Evolutionary conservation across 495 filamentous ascomycete species (phyloP).

Genomic region (Geoglossum glabrum): DNA sequence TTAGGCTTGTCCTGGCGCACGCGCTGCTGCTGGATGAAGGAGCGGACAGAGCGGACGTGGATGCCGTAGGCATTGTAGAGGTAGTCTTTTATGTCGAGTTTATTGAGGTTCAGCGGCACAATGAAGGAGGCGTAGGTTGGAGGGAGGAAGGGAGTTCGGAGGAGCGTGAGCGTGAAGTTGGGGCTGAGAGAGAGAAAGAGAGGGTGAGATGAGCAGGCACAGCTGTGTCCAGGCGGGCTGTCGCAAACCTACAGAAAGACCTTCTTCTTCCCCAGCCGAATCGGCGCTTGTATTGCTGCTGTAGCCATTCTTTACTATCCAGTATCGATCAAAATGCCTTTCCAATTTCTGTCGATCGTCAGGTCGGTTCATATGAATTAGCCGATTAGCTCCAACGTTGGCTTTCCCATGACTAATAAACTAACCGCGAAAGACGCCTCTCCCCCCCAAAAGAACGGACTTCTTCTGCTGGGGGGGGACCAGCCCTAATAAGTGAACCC

Average conservation of each 20-base stretch:
- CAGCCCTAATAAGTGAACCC: too few species aligned
- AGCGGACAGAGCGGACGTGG: conserved; percentile 44
- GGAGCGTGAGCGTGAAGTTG: conserved; percentile 52
- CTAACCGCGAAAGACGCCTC: background rate
- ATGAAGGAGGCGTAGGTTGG: conserved; percentile 64
- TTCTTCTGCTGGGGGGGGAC: too few species aligned
- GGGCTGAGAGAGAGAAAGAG: conserved; percentile 31
- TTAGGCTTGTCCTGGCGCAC: conserved; percentile 27
- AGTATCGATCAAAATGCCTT: background rate
- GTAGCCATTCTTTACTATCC: background rate
- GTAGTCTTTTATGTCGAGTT: conserved; percentile 82
- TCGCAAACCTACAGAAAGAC: conserved; percentile 20
- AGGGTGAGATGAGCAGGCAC: background rate
- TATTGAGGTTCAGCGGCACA: conserved; percentile 74
- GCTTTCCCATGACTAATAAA: too few species aligned
- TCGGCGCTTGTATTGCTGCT: background rate
- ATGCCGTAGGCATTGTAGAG: conserved; percentile 58
- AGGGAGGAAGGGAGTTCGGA: conserved; percentile 49
- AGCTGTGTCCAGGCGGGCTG: too few species aligned
- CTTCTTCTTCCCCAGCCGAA: conserved; percentile 16
- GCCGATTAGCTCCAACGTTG: too few species aligned
- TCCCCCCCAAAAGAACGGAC: background rate
- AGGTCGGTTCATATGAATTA: too few species aligned
- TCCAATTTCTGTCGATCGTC: too few species aligned
- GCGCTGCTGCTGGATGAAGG: conserved; percentile 52